phyloP scores from a whole-genome alignment of 495 filamentous ascomycete genomes.

The Hypomontagnella submonticulosa region DNA sequence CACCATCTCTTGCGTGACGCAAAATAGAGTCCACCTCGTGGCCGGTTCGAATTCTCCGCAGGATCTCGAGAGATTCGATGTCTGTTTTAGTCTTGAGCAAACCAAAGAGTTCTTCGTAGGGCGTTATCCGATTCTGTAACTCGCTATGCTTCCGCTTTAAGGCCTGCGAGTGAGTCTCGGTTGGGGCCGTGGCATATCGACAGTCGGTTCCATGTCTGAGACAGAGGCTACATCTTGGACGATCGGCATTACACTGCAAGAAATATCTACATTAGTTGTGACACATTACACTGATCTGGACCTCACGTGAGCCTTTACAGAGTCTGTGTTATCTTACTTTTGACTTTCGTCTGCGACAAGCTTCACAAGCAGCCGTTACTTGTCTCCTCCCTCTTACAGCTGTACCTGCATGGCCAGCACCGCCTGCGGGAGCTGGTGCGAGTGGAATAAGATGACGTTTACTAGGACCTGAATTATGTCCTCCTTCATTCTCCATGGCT shows the following conservation, averaged over 20 bases:
- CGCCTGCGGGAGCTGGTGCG: slow-evolving; percentile 33
- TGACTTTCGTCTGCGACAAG: slow-evolving; percentile 66
- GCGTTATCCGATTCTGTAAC: slow-evolving; percentile 47
- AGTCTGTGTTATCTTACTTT: slow-evolving; percentile 52
- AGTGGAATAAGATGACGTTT: slow-evolving; percentile 23
- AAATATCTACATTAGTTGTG: slow-evolving; percentile 13
- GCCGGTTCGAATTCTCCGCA: slow-evolving; percentile 52
- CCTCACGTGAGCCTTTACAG: neutral
- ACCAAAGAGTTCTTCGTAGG: slow-evolving; percentile 51
- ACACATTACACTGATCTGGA: slow-evolving; percentile 14
- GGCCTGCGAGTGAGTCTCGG: slow-evolving; percentile 55
- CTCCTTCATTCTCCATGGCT: slow-evolving; percentile 26
- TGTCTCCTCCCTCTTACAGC: slow-evolving; percentile 50
- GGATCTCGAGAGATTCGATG: slow-evolving; percentile 50
- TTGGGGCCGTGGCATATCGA: slow-evolving; percentile 51
- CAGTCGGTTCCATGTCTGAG: slow-evolving; percentile 49
- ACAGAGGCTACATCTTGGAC: slow-evolving; percentile 52
- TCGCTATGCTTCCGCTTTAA: slow-evolving; percentile 55
- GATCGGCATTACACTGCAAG: slow-evolving; percentile 52
- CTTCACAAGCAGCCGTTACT: slow-evolving; percentile 64
- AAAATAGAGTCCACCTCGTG: slow-evolving; percentile 49
- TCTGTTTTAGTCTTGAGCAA: slow-evolving; percentile 48
- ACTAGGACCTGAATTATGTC: slow-evolving; percentile 1
- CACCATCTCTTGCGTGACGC: slow-evolving; percentile 53
- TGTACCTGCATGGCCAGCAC: slow-evolving; percentile 18